Evolutionary conservation across 2,329 filamentous ascomycete genomes (phyloP), one percentile per base, ranked within the genome.

Genomic region (Diaporthe batatas): DNA sequence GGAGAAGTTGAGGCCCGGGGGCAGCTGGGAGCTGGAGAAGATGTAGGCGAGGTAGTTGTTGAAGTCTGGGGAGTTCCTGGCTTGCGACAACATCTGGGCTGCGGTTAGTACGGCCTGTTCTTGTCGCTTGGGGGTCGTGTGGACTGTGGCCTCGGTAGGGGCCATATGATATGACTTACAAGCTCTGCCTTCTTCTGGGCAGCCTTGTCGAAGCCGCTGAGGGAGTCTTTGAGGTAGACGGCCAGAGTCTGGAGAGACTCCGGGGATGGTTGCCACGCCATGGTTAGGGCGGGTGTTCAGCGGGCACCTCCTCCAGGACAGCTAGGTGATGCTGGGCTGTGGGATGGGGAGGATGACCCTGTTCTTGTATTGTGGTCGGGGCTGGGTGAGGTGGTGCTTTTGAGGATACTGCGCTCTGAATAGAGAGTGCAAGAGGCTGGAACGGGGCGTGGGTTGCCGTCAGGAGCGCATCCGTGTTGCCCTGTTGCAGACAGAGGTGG

Each of bases 31-130:
- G 78, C 90, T 94, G 74, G 93, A 94, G 83, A 97, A 94, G 75
- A 99, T 90, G 83, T 93, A 98, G 77, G 94, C 93, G 57, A 99
- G 91, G 83, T 99, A 99, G 84, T 98, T 98, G 86, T 97, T 96
- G 86, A 98, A 94, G 82, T 98, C 96, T 64, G 95, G 95, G 14
- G 94, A 96, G 68, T 88, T 85, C 81, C 94, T 97, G 74, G 96
- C 96, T 85, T 97, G 93, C 76, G 91, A 88, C 78, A 99, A 93
- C 94, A 98, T 97, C 96, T 98, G 78, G 58, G 73, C 55, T 68
- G 47, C 51, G 29, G 59, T 71, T 44, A 74, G 59, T 42, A 59
- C 23, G 32, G 32, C n/a, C 10, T 57, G 32, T 12, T 44, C 21
- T 49, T 39, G 34, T 25, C 8, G 12, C 16, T 6, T 6, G n/a